Base-by-base conservation (phyloP, 1,284 basidiomycete genomes). In the Papiliotrema nemorosa region DNA sequence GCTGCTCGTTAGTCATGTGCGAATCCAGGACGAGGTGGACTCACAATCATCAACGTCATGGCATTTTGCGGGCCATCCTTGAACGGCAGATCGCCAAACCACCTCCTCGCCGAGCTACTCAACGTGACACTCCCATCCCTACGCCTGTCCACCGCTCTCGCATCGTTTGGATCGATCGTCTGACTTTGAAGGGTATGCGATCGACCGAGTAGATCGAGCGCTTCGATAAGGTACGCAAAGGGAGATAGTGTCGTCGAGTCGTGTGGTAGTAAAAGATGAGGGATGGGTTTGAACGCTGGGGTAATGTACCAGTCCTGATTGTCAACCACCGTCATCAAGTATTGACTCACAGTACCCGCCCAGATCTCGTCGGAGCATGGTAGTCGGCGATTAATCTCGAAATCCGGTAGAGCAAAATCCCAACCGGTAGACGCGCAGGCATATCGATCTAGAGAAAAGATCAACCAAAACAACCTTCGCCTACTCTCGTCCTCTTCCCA, bases 401-500 rank as follows among this genome's bases (percentile, higher is more conserved):
- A 60, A 42, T 73, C 67, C 0, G 66, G 67, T 5, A 76, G 59
- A 2, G 73, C 71, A 56, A 73, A 74, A 35, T 74, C 73, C 70
- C 71, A 74, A 0, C 73, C 74, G 0, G 74, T 74, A 7, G 68
- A 66, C 3, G 66, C 67, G 39, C 70, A 72, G 4, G 72, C 71
- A 53, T 74, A 74, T 36, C 74, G 62, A 55, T 76, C 74, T 26
- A 76, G 56, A 10, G 62, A 58, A 49, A 70, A 74, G 46, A 76
- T 72, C 44, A 73, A 52, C 74, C 74, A 76, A 48, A 73, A 73
- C 46, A 76, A 46, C 10, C 74, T 53, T 18, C 74, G 58, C 35
- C 73, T 53, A 10, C 51, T 58, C 55, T 76, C 74, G 46, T 76
- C 74, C 49, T 76, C 73, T 12, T 60, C 55, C 73, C 72, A 76